Evolutionary conservation across 345 rosid species (phyloP).

Genomic region (Lagerstroemia speciosa): DNA sequence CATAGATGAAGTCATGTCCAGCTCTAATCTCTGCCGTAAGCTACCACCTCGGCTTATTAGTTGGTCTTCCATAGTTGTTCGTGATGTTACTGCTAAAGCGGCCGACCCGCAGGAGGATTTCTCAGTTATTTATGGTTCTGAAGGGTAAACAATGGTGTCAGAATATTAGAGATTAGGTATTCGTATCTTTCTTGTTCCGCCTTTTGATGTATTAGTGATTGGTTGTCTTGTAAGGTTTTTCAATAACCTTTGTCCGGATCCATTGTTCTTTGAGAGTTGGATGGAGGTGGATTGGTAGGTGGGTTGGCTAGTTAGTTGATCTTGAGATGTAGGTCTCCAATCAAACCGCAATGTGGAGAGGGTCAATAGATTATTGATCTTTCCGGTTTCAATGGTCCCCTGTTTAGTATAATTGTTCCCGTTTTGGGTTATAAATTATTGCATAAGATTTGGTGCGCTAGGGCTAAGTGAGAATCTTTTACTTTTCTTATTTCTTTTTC

Average conservation of each 20-base stretch:
- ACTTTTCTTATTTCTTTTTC: neutral
- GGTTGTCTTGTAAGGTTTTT: neutral
- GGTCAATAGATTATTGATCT: neutral
- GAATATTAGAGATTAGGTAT: neutral
- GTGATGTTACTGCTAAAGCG: neutral
- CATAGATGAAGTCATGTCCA: neutral
- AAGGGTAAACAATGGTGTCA: neutral
- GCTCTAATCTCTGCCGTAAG: neutral
- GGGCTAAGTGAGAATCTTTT: neutral
- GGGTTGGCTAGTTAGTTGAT: slow-evolving; percentile 5
- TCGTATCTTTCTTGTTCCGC: neutral
- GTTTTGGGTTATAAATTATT: neutral
- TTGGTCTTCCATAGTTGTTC: neutral
- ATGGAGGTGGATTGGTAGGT: slow-evolving; percentile 11
- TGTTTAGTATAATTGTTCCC: neutral
- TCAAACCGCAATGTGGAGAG: neutral
- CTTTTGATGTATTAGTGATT: neutral
- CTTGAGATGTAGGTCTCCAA: neutral
- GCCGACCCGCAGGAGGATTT: too few relatives aligned
- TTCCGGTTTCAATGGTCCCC: neutral
- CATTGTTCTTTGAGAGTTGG: neutral
- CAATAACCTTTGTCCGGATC: neutral
- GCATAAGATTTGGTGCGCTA: neutral
- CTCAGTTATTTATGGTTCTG: neutral
- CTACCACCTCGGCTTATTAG: neutral